Percentiles rank a stretch among this genome's conserved stretches.
Conservation (phyloP, 148 eudicot genomes). For the Vaccinium macrocarpon region DNA sequence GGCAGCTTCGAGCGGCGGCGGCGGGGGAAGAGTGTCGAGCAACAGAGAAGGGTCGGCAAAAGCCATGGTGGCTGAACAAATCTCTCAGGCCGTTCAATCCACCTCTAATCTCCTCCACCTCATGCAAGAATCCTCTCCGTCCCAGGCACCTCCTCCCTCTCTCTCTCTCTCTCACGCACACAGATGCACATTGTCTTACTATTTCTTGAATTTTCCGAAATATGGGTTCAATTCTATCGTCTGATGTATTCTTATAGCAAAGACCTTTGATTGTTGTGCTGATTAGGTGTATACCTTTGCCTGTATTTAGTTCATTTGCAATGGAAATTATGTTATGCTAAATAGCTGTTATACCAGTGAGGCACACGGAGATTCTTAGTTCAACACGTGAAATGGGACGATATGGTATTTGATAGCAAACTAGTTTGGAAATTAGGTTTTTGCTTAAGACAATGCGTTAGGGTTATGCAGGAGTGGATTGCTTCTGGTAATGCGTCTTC, state of each 20-base stretch:
- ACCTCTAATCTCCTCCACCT: conserved; percentile 90
- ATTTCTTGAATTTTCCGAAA: background rate
- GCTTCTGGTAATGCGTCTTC: background rate
- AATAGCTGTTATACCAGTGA: too few relatives aligned
- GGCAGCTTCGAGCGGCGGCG: conserved; percentile 16
- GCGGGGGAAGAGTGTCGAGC: conserved; percentile 25
- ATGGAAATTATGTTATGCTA: too few relatives aligned
- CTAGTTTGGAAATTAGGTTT: conserved; percentile 4
- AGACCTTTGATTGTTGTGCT: too few relatives aligned
- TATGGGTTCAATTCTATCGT: background rate
- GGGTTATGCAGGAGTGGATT: background rate
- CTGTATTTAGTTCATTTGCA: too few relatives aligned
- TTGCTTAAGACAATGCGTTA: background rate
- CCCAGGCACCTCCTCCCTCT: conserved; percentile 45
- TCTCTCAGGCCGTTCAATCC: conserved; percentile 69
- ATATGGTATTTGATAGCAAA: background rate
- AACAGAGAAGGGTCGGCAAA: conserved; percentile 70
- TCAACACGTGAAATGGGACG: background rate
- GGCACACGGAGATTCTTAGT: too few relatives aligned
- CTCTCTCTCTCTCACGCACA: conserved; percentile 15
- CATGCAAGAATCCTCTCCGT: conserved; percentile 87
- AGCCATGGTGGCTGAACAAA: conserved; percentile 60
- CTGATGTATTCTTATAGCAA: background rate
- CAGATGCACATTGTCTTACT: background rate
- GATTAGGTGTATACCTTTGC: too few relatives aligned